Conservation (phyloP, 768 basidiomycete species). For the Tricholoma matsutake region DNA sequence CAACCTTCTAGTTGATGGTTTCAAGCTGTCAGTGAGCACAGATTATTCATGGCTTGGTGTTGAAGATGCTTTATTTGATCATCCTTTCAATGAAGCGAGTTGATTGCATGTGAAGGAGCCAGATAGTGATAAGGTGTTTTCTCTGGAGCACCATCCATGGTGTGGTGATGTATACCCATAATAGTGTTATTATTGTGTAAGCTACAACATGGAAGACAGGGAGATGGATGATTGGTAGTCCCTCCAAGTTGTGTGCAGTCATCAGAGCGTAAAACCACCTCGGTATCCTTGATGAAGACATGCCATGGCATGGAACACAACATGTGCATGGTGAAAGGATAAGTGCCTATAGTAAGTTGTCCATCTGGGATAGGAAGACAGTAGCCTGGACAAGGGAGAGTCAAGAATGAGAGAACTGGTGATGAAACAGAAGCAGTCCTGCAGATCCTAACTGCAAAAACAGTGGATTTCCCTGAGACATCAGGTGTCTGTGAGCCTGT, state of each 20-base stretch:
- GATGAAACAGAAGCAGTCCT: too few relatives aligned
- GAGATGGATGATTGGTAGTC: background rate
- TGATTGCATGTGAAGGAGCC: slow-evolving; percentile 6
- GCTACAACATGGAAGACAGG: background rate
- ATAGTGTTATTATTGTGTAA: background rate
- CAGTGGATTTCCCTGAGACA: too few relatives aligned
- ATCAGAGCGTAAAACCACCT: background rate
- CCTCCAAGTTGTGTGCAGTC: background rate
- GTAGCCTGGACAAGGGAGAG: background rate
- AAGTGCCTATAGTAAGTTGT: background rate
- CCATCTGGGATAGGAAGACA: background rate
- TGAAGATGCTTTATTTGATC: background rate
- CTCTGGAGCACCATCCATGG: background rate
- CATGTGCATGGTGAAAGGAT: background rate
- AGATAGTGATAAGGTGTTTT: background rate
- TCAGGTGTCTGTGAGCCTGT: too few relatives aligned
- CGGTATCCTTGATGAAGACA: background rate
- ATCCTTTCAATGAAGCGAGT: background rate
- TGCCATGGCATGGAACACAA: background rate
- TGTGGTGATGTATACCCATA: background rate
- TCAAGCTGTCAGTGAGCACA: background rate
- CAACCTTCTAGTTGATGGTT: background rate
- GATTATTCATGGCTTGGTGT: background rate
- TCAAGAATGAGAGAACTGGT: too few relatives aligned
- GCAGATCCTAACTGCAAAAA: too few relatives aligned